Conservation (phyloP, 176 grass and related monocot genomes). For the Microstegium vimineum region DNA sequence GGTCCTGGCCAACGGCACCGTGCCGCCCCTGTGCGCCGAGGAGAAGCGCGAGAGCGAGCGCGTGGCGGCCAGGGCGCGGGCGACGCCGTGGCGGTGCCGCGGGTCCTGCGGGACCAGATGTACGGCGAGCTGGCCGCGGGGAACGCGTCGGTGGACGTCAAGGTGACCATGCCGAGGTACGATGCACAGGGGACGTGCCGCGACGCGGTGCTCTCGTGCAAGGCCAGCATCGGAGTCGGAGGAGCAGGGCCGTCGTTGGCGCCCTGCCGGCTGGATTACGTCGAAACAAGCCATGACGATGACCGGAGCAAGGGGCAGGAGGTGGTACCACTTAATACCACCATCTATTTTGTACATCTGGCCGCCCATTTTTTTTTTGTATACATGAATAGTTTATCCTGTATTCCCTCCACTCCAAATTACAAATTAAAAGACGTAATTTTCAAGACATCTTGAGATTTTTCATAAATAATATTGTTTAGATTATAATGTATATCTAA, state of each 20-base stretch:
- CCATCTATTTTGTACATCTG: background rate
- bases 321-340: background rate
- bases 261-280: background rate
- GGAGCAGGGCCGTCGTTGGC: too few species aligned
- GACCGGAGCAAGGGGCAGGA: background rate
- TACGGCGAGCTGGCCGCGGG: background rate
- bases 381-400: too few species aligned
- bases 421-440: too few species aligned
- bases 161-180: background rate
- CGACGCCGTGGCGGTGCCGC: background rate
- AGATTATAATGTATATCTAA: too few species aligned
- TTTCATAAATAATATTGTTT: too few species aligned
- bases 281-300: background rate
- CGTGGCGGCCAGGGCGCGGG: conserved; percentile 6
- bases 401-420: too few species aligned
- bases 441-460: too few species aligned
- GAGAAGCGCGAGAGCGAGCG: background rate
- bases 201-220: background rate
- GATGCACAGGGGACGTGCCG: background rate
- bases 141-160: conserved; percentile 2
- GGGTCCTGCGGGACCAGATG: background rate
- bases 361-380: too few species aligned
- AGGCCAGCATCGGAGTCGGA: background rate
- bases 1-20: conserved; percentile 9
- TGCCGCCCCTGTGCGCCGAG: background rate